Conservation (phyloP, 148 eudicot species). For the Drosera capensis region DNA sequence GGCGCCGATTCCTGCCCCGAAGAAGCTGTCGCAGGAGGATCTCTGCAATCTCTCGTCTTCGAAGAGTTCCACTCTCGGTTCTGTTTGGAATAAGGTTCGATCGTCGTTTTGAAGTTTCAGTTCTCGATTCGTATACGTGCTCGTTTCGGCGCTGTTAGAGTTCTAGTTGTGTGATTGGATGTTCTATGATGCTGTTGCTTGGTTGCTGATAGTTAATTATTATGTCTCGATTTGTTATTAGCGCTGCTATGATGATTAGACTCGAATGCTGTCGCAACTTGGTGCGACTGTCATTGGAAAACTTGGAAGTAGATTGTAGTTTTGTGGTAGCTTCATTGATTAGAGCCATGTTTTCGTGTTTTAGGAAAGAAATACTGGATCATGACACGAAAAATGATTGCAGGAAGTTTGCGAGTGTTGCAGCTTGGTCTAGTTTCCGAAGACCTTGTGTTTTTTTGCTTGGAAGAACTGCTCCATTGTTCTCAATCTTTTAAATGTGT, state of each 20-base stretch:
- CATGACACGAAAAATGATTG: not conserved
- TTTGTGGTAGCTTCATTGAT: too few relatives aligned
- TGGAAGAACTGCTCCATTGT: not conserved
- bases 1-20: conserved; percentile 68
- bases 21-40: conserved; percentile 41
- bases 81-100: conserved; percentile 73
- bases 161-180: too few relatives aligned
- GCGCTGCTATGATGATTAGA: too few relatives aligned
- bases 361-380: not conserved
- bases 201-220: too few relatives aligned
- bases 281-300: too few relatives aligned
- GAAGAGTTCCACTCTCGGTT: conserved; percentile 42
- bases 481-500: not conserved
- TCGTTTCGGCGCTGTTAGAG: too few relatives aligned
- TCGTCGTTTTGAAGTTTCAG: too few relatives aligned
- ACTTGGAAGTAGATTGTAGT: too few relatives aligned
- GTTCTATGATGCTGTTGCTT: too few relatives aligned
- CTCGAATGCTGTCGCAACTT: too few relatives aligned
- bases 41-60: conserved; percentile 17
- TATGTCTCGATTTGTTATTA: not conserved
- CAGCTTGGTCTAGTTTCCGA: too few relatives aligned
- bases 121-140: too few relatives aligned
- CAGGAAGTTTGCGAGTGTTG: not conserved
- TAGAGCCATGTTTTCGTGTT: not conserved
- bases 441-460: not conserved